Evolutionary conservation across 352 stramenopile genomes (phyloP), one percentile per base, ranked within the genome.

Genomic region (Phytophthora citricola): DNA sequence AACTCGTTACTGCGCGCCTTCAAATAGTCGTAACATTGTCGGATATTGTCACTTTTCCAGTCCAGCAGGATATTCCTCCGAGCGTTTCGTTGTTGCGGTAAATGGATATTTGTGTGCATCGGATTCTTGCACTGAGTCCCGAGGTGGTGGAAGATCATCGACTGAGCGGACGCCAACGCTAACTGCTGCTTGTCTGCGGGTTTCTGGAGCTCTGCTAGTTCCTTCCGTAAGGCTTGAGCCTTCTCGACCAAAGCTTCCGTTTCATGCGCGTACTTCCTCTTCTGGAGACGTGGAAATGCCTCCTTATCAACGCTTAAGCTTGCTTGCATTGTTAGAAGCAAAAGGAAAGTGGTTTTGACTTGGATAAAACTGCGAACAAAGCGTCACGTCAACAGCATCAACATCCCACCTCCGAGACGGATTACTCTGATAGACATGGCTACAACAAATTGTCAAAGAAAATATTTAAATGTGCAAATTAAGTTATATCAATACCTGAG

Each of bases 401-500:
- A 43, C 38, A 43, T 43, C 38, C 14, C 4, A 14, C 7, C 15
- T 5, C 14, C 5, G 10, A 43, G 14, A 22, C 38, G 14, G 38
- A 43, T 22, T 43, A 43, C 14, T 43, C 38, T n/a, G n/a, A 1
- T 22, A 43, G 14, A 22, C 4, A 43, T 43, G 31, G 31, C 31
- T 36, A 36, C 8, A 43, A 22, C 38, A 17, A 4, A 7, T 22
- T 43, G 38, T 20, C n/a, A 43, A 22, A 43, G 14, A 22, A 22
- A n/a, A 3, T 17, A 17, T n/a, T 10, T 8, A 43, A 43, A 43
- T 43, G 15, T 43, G 7, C 1, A 17, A 22, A 22, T 54, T 49
- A 57, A 69, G 14, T 51, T 66, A 66, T 53, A 66, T 29, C 45
- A 41, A 54, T 29, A 17, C 15, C 4, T 36, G 39, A 1, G 8